Percentiles rank a stretch among this genome's conserved stretches.
These are phyloP conservation scores for Halophytophthora batemanensis DNA, from an alignment of 352 stramenopile species.

Conservation along the genomic window DNA sequence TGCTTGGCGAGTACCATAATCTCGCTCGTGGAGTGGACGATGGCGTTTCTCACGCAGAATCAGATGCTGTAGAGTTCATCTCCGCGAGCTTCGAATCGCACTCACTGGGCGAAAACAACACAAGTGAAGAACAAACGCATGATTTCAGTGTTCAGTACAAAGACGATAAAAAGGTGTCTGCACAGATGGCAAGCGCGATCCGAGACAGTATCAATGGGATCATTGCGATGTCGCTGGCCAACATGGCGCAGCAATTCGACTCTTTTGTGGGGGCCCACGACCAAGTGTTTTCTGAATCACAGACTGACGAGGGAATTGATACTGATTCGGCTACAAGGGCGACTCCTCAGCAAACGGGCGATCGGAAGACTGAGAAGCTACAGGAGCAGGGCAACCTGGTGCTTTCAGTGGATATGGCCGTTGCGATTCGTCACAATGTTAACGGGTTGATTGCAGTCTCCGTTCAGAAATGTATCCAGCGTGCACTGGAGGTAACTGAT, in stretches of 20 bases:
- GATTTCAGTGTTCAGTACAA: background rate
- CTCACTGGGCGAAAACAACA: conserved; percentile 10
- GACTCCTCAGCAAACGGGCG: background rate
- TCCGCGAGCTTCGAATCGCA: conserved; percentile 3
- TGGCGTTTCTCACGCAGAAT: background rate
- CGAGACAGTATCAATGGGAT: conserved; percentile 32
- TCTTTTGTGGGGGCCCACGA: background rate
- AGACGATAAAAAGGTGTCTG: conserved; percentile 19
- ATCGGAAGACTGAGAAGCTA: background rate
- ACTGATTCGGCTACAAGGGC: too few relatives aligned
- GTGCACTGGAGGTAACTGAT: background rate
- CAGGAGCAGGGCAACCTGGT: background rate
- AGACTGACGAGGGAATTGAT: conserved; percentile 3
- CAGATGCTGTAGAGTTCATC: background rate
- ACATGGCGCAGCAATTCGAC: conserved; percentile 17
- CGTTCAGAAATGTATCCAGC: conserved; percentile 4
- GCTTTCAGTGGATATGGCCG: conserved; percentile 7
- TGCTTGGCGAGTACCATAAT: background rate
- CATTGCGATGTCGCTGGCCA: conserved; percentile 34
- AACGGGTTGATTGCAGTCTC: conserved; percentile 7
- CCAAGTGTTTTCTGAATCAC: conserved; percentile 2
- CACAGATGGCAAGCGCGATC: conserved; percentile 40
- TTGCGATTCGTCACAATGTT: conserved; percentile 9
- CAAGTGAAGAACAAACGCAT: conserved; percentile 3
- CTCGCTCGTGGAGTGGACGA: background rate